Evolutionary conservation across 306 rosid species (phyloP), one percentile per base, ranked within the genome.

Genomic region (Castanea sativa): DNA sequence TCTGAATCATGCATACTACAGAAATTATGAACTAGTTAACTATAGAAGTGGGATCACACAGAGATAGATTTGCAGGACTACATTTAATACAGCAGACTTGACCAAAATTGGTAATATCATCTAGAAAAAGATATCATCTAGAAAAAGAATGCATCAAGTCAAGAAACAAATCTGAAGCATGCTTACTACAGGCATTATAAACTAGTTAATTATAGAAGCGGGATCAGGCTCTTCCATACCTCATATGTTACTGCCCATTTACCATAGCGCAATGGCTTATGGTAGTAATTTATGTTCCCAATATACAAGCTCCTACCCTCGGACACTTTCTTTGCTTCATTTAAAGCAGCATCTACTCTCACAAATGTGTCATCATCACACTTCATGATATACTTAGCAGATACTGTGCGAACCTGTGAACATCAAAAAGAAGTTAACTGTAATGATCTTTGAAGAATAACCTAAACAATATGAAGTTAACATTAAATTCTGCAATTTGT

Each of bases 291-390:
- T 75, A 95, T 93, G 86, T 95, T 95, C 84, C 99, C 99, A 58
- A 95, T 81, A 81, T 95, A 95, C 78, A 90, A 84, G 84, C 96
- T 91, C 83, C 60, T 84, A 11, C 75, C 87, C 72, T 38, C 64
- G 0, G 91, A 91, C 71, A 89, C 77, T 19, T 61, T 82, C 82
- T 86, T 79, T 58, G 89, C 91, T 82, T 79, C 84, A 15, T 78
- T 6, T 55, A 95, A 32, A 68, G 91, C 83, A 30, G 90, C 89
- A 78, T 91, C 96, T 13, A 93, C 92, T 82, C 79, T 88, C 45
- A 95, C 92, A 85, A 93, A 95, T n/a, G 97, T 95, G 80, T 95
- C 99, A 84, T 95, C 99, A 41, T 95, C 99, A 10, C 99, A 96
- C 86, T 95, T 95, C 99, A 95, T 95, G 80, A 95, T 80, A 75